Evolutionary conservation across 768 basidiomycete species (phyloP).

Genomic region (Kwoniella pini): DNA sequence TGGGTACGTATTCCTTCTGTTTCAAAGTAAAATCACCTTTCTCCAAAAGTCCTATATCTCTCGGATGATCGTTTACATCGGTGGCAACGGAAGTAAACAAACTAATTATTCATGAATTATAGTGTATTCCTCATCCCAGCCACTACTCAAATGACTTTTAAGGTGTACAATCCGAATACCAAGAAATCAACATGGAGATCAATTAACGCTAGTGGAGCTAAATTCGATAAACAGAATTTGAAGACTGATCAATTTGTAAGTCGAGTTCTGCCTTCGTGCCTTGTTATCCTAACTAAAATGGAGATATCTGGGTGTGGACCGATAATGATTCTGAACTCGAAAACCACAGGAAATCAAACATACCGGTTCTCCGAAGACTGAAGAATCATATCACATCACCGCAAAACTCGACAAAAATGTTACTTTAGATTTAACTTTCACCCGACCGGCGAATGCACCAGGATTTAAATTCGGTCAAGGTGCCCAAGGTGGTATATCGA

Average conservation of each 20-base stretch:
- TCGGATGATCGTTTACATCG: neutral
- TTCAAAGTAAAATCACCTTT: neutral
- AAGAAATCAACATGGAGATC: conserved; percentile 80
- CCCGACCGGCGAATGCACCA: conserved; percentile 68
- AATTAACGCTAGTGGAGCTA: conserved; percentile 61
- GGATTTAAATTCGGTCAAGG: conserved; percentile 93
- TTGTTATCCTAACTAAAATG: too few relatives aligned
- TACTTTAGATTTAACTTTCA: conserved; percentile 73
- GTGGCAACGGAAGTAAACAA: neutral
- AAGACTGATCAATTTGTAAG: conserved; percentile 53
- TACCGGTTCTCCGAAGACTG: conserved; percentile 58
- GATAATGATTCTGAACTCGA: too few relatives aligned
- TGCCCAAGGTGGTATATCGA: conserved; percentile 68
- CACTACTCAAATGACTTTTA: conserved; percentile 90
- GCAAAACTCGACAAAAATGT: conserved; percentile 78
- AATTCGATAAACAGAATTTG: conserved; percentile 38
- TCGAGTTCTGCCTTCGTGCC: conserved; percentile 2
- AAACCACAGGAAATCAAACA: conserved; percentile 59
- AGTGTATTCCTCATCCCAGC: conserved; percentile 80
- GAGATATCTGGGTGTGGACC: too few relatives aligned
- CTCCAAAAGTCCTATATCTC: neutral
- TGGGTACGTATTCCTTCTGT: conserved; percentile 82
- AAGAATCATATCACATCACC: conserved; percentile 73
- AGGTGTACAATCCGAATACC: conserved; percentile 75
- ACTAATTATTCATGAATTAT: neutral